Evolutionary conservation across 2,329 filamentous ascomycete genomes (phyloP).

Genomic region (Alternaria postmessia): DNA sequence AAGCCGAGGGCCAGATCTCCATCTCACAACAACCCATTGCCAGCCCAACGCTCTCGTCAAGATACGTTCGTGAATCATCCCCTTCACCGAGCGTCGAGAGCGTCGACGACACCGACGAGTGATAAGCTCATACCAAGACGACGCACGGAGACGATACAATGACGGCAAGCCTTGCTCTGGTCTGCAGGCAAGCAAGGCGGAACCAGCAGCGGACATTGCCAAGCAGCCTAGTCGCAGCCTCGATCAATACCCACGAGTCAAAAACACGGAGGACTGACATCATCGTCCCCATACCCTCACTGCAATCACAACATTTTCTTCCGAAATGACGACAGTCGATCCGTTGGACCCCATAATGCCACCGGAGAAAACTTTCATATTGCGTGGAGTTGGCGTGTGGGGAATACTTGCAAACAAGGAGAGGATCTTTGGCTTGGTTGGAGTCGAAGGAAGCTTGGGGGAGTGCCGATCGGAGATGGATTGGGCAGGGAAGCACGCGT

Average conservation of each 20-base stretch:
- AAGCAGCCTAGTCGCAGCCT: constrained; percentile 4
- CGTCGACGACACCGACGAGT: constrained; percentile 36
- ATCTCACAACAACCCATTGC: constrained; percentile 25
- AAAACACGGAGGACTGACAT: constrained; percentile 1
- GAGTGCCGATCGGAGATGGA: not conserved
- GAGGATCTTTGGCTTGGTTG: constrained; percentile 1
- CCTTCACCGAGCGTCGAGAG: constrained; percentile 41
- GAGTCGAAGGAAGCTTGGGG: constrained; percentile 1
- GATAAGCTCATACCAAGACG: constrained; percentile 18
- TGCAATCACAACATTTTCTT: not conserved
- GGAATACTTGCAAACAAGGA: constrained; percentile 1
- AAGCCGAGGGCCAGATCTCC: constrained; percentile 28
- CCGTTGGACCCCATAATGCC: constrained; percentile 1
- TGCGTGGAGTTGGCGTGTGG: not conserved
- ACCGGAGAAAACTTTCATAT: constrained; percentile 1
- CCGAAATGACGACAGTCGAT: constrained; percentile 1
- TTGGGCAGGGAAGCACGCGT: constrained; percentile 9
- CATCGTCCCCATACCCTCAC: not conserved
- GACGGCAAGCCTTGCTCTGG: constrained; percentile 5
- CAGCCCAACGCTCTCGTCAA: constrained; percentile 20
- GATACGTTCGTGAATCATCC: constrained; percentile 33
- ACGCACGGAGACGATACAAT: constrained; percentile 1
- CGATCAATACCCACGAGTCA: not conserved
- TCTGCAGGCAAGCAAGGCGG: constrained; percentile 3
- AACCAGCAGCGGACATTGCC: not conserved